phyloP scores from a whole-genome alignment of 1,284 basidiomycete genomes.

The Trametes pubescens region DNA sequence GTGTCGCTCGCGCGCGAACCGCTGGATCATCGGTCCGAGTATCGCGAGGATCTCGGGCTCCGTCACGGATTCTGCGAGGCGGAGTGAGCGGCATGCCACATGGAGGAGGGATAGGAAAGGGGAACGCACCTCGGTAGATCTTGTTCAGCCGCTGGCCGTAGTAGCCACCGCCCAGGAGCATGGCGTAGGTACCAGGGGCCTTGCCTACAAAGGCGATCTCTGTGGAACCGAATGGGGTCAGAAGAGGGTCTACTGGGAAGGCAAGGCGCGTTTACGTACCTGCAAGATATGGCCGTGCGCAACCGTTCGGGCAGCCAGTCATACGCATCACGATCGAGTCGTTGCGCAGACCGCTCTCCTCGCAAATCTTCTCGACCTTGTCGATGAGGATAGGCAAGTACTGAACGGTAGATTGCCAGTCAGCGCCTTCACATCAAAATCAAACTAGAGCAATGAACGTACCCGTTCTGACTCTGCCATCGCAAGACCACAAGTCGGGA shows the following conservation, averaged over 20 bases:
- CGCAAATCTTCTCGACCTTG: constrained; percentile 96
- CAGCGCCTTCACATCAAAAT: neutral
- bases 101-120: neutral
- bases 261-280: constrained; percentile 51
- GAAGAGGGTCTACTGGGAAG: neutral
- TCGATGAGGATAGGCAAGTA: constrained; percentile 95
- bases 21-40: constrained; percentile 91
- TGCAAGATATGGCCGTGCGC: constrained; percentile 94
- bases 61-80: constrained; percentile 79
- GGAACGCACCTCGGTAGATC: constrained; percentile 76
- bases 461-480: constrained; percentile 95
- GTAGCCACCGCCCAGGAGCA: constrained; percentile 97
- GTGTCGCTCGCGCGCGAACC: constrained; percentile 87
- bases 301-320: constrained; percentile 96
- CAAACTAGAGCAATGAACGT: constrained; percentile 36
- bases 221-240: constrained; percentile 35
- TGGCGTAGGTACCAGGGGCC: constrained; percentile 91
- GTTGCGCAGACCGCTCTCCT: constrained; percentile 91
- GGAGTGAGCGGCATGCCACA: neutral
- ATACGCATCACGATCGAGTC: constrained; percentile 98
- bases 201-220: constrained; percentile 98
- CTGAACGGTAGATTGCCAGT: constrained; percentile 45
- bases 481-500: constrained; percentile 96
- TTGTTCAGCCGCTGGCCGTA: constrained; percentile 95
- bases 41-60: constrained; percentile 96